Conservation (phyloP, 2,329 filamentous ascomycete genomes). For the Sarocladium kiliense region DNA sequence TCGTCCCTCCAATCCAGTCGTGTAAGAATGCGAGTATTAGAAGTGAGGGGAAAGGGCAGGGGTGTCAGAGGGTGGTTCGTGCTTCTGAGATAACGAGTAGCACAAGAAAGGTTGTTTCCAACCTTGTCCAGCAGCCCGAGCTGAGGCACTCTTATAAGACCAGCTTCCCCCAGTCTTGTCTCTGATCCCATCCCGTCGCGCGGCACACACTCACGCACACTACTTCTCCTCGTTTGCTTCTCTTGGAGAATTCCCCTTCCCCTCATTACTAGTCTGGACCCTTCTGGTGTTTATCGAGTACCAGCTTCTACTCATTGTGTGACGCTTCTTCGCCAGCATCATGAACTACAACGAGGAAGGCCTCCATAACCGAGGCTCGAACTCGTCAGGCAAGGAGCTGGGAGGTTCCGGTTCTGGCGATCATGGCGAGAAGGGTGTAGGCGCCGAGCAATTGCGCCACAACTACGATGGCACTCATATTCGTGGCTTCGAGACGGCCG, state of each 20-base stretch:
- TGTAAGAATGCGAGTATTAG: background rate
- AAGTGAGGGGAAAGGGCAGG: conserved; percentile 4
- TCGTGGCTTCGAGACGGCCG: conserved; percentile 43
- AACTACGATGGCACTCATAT: conserved; percentile 31
- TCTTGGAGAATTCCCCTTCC: background rate
- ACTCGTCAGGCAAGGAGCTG: conserved; percentile 8
- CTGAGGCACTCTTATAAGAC: background rate
- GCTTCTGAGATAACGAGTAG: background rate
- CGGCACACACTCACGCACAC: background rate
- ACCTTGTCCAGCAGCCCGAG: background rate
- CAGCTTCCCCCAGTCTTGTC: background rate
- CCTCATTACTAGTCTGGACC: background rate
- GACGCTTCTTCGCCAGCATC: background rate
- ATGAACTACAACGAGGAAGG: conserved; percentile 8
- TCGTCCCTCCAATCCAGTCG: background rate
- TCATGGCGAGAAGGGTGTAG: background rate
- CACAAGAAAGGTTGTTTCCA: conserved; percentile 5
- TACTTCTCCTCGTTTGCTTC: too few species aligned
- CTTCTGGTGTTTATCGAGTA: too few species aligned
- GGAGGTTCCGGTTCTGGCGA: background rate
- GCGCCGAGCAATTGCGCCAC: conserved; percentile 10
- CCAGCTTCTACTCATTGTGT: too few species aligned
- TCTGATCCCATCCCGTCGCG: background rate
- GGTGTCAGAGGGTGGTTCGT: background rate
- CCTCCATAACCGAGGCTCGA: conserved; percentile 1